Evolutionary conservation across 345 rosid species (phyloP).

Genomic region (Gossypium bickii): DNA sequence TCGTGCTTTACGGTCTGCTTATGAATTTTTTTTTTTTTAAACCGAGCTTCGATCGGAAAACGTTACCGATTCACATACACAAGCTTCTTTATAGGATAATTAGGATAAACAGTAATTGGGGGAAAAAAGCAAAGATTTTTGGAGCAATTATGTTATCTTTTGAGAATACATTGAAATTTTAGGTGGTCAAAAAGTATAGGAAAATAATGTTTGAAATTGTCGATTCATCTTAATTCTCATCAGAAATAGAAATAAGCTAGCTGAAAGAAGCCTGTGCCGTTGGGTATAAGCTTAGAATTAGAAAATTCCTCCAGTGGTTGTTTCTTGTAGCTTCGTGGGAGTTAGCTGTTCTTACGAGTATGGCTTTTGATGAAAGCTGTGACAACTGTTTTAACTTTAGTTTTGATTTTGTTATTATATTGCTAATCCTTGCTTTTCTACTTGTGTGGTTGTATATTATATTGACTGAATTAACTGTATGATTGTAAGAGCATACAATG

Average conservation of each 20-base stretch:
- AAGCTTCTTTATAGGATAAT: neutral
- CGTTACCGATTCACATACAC: neutral
- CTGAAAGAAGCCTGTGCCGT: neutral
- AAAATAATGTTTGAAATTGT: neutral
- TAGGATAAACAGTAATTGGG: neutral
- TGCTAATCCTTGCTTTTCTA: neutral
- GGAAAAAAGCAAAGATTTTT: neutral
- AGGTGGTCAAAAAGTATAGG: neutral
- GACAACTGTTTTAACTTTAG: neutral
- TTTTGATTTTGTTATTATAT: neutral
- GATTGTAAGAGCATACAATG: neutral
- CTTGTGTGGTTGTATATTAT: neutral
- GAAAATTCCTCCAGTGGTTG: neutral
- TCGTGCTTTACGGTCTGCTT: neutral
- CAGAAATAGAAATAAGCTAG: neutral
- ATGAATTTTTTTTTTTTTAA: too few species aligned
- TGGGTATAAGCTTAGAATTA: neutral
- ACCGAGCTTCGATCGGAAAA: neutral
- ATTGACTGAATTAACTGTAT: neutral
- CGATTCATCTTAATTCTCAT: neutral
- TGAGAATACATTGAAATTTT: neutral
- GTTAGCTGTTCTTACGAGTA: neutral
- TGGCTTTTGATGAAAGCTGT: neutral
- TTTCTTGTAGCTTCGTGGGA: neutral
- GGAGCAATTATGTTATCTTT: neutral